Base-by-base conservation (phyloP, 768 basidiomycete species). In the Phlebiopsis gigantea region DNA sequence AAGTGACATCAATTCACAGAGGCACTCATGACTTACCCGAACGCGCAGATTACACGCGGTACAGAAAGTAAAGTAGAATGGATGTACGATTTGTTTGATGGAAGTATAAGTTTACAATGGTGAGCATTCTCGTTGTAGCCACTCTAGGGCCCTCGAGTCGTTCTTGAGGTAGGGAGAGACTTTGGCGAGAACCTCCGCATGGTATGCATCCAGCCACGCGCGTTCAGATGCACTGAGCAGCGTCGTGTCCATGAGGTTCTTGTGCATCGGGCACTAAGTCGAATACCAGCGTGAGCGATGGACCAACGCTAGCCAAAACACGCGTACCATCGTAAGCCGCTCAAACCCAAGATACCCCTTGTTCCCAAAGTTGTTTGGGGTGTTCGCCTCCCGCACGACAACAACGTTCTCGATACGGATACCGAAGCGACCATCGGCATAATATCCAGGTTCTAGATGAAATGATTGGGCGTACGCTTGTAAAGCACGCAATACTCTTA, bases 351-450 rank as follows among this genome's bases (percentile, higher is more conserved):
- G 78, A 71, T 84, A 98, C 1, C 87, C 90, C 61, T 88, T 88
- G 19, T 83, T 82, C 1, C 90, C 93, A 67, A 95, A 98, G 61
- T 81, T 79, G 66, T 84, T 81, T 7, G 76, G 81, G 0, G 92
- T 93, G 53, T 86, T 69, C 9, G 72, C 85, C 44, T 85, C 79
- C 48, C 80, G 78, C 3, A 96, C 88, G 19, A 96, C 75, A 21
- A 94, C 83, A 43, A 98, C 79, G 69, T 83, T 93, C 73, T 99
- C 96, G 63, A 96, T 91, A 4, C 97, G 85, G 63, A 98, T 93
- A 1, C 95, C 96, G 65, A 87, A 98, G 45, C 78, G 74, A 1
- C 94, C 96, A 63, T 98, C 94, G 7, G 83, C 84, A 68, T 97
- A 97, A 69, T 88, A 96, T 8, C 94, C 93, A 1, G 94, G 94